phyloP scores from a whole-genome alignment of 768 basidiomycete species.

The Phylloporus sp. region DNA sequence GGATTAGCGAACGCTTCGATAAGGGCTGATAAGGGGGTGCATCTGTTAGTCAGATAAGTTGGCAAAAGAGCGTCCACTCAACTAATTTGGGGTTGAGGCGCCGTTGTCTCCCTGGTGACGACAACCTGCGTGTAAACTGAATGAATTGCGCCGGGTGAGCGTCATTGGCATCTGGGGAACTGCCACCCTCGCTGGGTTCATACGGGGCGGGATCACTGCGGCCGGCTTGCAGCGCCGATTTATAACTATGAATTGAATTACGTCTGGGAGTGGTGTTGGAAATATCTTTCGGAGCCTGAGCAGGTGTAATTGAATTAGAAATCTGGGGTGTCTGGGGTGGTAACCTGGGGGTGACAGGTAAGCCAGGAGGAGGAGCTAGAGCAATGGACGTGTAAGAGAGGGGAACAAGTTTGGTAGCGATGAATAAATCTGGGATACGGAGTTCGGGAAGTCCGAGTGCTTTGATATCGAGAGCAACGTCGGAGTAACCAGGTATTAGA shows the following conservation, averaged over 20 bases:
- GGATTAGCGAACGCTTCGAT: conserved; percentile 52
- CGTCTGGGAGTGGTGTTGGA: conserved; percentile 12
- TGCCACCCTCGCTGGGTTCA: conserved; percentile 42
- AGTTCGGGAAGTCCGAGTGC: conserved; percentile 54
- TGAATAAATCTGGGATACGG: conserved; percentile 55
- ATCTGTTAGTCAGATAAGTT: conserved; percentile 16
- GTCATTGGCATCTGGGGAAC: conserved; percentile 45
- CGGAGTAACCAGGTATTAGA: conserved; percentile 58
- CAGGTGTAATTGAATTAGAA: conserved; percentile 10
- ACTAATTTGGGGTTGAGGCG: conserved; percentile 54
- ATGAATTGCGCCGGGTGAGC: conserved; percentile 21
- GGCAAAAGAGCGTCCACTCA: conserved; percentile 24
- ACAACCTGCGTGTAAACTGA: conserved; percentile 25
- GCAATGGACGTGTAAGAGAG: conserved; percentile 25
- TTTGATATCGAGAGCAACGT: conserved; percentile 56
- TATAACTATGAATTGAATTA: conserved; percentile 38
- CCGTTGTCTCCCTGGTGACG: conserved; percentile 35
- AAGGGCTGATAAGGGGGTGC: conserved; percentile 39
- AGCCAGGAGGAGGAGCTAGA: conserved; percentile 24
- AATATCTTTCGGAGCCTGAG: conserved; percentile 10
- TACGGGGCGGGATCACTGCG: conserved; percentile 33
- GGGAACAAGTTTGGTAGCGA: conserved; percentile 48
- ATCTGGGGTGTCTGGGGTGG: conserved; percentile 4
- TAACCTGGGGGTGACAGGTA: conserved; percentile 16
- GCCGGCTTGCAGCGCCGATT: conserved; percentile 34